These are phyloP conservation scores for Brachypodium distachyon DNA, from an alignment of 202 grass and related monocot genomes.

Conservation along the genomic window DNA sequence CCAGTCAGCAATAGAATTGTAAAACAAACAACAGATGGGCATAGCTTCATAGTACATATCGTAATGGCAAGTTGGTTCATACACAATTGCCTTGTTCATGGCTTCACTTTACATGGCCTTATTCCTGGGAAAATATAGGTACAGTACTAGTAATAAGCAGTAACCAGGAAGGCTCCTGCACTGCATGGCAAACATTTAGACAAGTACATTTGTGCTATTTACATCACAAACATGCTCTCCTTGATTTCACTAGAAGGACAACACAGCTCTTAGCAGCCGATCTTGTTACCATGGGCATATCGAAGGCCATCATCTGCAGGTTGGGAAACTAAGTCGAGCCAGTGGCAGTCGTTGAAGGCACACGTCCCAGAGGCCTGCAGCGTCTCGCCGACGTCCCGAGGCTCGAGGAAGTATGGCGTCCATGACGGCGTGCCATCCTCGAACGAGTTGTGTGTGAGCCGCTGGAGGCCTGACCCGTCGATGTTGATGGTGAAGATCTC, in stretches of 20 bases:
- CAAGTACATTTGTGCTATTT: neutral
- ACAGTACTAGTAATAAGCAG: neutral
- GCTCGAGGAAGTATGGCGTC: slow-evolving; percentile 43
- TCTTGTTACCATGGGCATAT: slow-evolving; percentile 10
- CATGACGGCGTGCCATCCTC: slow-evolving; percentile 89
- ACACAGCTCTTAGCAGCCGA: neutral
- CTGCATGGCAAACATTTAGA: neutral
- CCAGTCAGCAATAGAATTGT: neutral
- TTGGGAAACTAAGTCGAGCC: slow-evolving; percentile 39
- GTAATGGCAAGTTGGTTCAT: neutral
- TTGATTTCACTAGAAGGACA: neutral
- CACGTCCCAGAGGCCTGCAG: slow-evolving; percentile 41
- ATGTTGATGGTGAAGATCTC: slow-evolving; percentile 74
- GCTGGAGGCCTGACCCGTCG: slow-evolving; percentile 47
- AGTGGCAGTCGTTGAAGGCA: slow-evolving; percentile 65
- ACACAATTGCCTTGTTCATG: neutral
- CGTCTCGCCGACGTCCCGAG: slow-evolving; percentile 49
- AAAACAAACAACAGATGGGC: neutral
- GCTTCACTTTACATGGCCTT: slow-evolving; percentile 8
- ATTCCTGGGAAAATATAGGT: slow-evolving; percentile 1
- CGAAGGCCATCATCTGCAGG: neutral
- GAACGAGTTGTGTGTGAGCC: slow-evolving; percentile 82
- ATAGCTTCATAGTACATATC: neutral
- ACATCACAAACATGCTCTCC: neutral
- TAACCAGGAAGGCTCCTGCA: neutral